phyloP scores from a whole-genome alignment of 495 filamentous ascomycete genomes.

The Mycothermus thermophilus region DNA sequence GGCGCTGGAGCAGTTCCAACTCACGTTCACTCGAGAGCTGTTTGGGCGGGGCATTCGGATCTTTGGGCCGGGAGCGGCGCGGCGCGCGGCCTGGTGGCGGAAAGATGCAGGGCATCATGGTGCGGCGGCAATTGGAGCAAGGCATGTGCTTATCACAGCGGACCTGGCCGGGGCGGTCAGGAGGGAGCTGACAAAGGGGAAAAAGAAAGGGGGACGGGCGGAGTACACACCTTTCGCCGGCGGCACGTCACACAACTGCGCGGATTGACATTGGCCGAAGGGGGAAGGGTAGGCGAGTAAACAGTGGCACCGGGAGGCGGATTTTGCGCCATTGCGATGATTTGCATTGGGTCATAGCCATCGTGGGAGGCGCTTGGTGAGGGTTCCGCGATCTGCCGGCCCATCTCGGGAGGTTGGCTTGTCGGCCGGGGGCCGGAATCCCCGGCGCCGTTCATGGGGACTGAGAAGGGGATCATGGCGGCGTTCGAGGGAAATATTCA shows the following conservation, averaged over 20 bases:
- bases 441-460: slow-evolving; percentile 10
- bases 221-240: slow-evolving; percentile 52
- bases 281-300: slow-evolving; percentile 28
- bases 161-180: slow-evolving; percentile 10
- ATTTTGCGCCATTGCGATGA: slow-evolving; percentile 45
- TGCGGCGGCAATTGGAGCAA: slow-evolving; percentile 72
- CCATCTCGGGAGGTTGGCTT: too few relatives aligned
- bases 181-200: background rate
- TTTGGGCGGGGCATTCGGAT: slow-evolving; percentile 38
- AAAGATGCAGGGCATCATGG: slow-evolving; percentile 69
- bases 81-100: slow-evolving; percentile 72
- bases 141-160: slow-evolving; percentile 76
- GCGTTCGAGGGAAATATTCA: background rate
- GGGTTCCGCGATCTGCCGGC: too few relatives aligned
- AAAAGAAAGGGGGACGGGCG: background rate
- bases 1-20: slow-evolving; percentile 60
- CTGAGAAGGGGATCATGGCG: too few relatives aligned
- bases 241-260: slow-evolving; percentile 78
- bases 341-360: slow-evolving; percentile 46
- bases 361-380: slow-evolving; percentile 11
- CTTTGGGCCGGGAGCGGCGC: slow-evolving; percentile 47
- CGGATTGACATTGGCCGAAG: slow-evolving; percentile 37
- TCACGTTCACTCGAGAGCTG: slow-evolving; percentile 43
- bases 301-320: slow-evolving; percentile 51
- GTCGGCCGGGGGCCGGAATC: too few relatives aligned